Percentiles rank a stretch among this genome's conserved stretches.
Evolutionary conservation across 2,329 filamentous ascomycete genomes (phyloP).

Genomic region (Fusarium cyanostomum): DNA sequence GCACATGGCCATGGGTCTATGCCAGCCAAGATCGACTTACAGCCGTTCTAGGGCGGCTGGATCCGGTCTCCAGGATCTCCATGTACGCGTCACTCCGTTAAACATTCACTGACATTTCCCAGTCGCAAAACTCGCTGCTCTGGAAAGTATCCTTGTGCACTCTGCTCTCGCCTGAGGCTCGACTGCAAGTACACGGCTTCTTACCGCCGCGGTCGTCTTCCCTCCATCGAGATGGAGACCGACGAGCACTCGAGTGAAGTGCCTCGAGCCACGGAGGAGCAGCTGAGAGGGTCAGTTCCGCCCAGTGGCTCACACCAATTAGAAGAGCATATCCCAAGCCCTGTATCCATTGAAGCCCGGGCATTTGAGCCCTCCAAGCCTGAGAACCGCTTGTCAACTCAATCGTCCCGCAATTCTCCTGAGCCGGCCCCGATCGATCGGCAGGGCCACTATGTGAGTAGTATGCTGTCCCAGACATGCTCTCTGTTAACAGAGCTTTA

Average conservation of each 20-base stretch:
- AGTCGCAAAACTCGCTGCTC: conserved; percentile 43
- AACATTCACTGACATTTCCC: background rate
- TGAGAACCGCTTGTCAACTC: background rate
- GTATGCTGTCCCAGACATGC: background rate
- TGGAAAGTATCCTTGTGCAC: conserved; percentile 36
- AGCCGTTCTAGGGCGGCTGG: no score
- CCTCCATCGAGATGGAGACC: conserved; percentile 36
- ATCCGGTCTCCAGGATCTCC: background rate
- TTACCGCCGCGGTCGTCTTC: conserved; percentile 37
- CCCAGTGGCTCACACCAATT: background rate
- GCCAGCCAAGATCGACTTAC: background rate
- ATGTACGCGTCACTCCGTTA: background rate
- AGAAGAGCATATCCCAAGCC: conserved; percentile 23
- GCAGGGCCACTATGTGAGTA: conserved; percentile 23
- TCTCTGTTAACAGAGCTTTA: conserved; percentile 13
- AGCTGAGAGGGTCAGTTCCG: background rate
- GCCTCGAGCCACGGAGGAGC: background rate
- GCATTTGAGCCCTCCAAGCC: conserved; percentile 3
- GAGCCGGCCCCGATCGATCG: conserved; percentile 26
- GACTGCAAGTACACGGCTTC: conserved; percentile 39
- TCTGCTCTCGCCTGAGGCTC: conserved; percentile 35
- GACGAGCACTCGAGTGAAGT: conserved; percentile 4
- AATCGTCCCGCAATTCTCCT: conserved; percentile 33
- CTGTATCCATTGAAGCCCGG: conserved; percentile 17
- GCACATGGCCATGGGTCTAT: background rate